Percentiles rank a stretch among this genome's conserved stretches.
Conservation (phyloP, 768 basidiomycete species). For the Lentinula aciculospora region DNA sequence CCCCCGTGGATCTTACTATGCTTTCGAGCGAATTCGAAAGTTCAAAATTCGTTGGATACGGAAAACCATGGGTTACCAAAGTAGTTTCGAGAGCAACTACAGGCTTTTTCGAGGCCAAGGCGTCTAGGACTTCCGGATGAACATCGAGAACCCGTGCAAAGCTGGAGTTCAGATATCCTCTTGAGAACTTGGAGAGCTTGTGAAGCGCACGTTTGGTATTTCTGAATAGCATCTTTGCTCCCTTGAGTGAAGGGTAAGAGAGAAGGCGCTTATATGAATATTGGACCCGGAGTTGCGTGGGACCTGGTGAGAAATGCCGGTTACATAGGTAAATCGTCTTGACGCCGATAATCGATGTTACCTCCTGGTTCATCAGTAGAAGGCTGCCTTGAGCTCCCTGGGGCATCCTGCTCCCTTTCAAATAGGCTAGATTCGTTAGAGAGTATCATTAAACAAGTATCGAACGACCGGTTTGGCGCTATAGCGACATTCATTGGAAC, state of each 20-base stretch:
- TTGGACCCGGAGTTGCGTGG: neutral
- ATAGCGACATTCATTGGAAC: slow-evolving; percentile 72
- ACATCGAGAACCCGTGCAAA: slow-evolving; percentile 48
- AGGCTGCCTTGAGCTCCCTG: neutral
- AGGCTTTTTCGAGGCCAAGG: slow-evolving; percentile 56
- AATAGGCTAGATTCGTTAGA: neutral
- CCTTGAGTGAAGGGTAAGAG: neutral
- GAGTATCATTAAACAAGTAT: neutral
- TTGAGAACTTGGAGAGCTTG: neutral
- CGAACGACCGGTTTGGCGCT: neutral
- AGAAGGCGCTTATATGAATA: neutral
- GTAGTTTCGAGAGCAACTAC: slow-evolving; percentile 92
- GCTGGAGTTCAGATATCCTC: neutral
- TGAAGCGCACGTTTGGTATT: neutral
- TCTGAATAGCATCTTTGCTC: neutral
- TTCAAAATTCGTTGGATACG: slow-evolving; percentile 69
- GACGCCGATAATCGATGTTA: neutral
- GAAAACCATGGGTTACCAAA: slow-evolving; percentile 90
- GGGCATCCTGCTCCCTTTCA: slow-evolving; percentile 32
- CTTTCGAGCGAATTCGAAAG: slow-evolving; percentile 67
- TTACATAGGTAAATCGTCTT: neutral
- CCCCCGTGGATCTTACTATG: slow-evolving; percentile 68
- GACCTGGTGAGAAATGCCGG: neutral
- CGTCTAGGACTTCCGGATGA: slow-evolving; percentile 80
- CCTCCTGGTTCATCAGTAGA: slow-evolving; percentile 2